A percentile compares a stretch with the other conserved stretches of the same genome.
phyloP scores from a whole-genome alignment of 257 asterid species.

The Cordia subcordata region DNA sequence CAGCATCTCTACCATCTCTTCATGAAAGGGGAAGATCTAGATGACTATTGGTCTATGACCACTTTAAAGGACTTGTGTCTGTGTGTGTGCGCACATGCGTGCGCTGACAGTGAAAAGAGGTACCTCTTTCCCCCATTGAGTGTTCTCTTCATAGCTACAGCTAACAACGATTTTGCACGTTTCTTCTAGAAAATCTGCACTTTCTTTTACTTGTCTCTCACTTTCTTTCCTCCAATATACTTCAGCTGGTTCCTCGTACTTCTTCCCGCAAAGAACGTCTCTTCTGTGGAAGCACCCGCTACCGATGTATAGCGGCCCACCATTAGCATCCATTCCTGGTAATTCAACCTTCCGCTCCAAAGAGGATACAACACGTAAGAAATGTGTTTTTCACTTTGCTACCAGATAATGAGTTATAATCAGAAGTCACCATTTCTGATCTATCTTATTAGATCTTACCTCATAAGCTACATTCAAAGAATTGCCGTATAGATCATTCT shows the following conservation, averaged over 20 bases:
- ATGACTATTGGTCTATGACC: no score
- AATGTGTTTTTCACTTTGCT: no score
- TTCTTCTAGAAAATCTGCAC: slow-evolving; percentile 10
- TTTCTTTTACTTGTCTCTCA: slow-evolving; percentile 3
- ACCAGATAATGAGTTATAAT: no score
- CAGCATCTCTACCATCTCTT: no score
- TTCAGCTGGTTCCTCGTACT: slow-evolving; percentile 7
- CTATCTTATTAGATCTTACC: slow-evolving; percentile 13
- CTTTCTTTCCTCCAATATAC: neutral
- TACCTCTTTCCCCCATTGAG: slow-evolving; percentile 36
- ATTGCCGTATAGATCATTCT: slow-evolving; percentile 25
- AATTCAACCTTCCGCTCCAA: slow-evolving; percentile 21
- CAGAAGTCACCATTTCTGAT: no score
- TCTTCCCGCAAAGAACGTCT: slow-evolving; percentile 27
- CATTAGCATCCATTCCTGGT: slow-evolving; percentile 20
- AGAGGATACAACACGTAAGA: neutral
- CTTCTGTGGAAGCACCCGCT: slow-evolving; percentile 38
- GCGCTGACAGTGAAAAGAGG: no score
- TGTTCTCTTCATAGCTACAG: slow-evolving; percentile 22
- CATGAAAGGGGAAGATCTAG: no score
- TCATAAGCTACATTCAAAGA: slow-evolving; percentile 4
- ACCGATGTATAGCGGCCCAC: slow-evolving; percentile 35
- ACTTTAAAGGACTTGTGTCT: neutral
- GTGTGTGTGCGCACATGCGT: neutral
- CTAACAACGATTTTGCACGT: slow-evolving; percentile 14